Conservation (phyloP, 805 yeast genomes). For the Suhomyces vadensis region DNA sequence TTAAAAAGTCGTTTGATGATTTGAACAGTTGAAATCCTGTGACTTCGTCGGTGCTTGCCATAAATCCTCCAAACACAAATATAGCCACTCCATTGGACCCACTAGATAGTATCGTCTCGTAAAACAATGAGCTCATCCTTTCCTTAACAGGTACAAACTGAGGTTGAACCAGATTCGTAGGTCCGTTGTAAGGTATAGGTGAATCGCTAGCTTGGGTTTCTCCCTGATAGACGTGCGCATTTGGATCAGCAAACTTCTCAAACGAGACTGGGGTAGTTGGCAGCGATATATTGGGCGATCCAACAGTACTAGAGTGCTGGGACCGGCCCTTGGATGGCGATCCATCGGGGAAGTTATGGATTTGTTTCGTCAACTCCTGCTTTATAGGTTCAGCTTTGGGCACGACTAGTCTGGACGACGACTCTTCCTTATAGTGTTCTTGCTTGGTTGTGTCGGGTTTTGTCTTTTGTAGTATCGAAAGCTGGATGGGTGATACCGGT, state of each 20-base stretch:
- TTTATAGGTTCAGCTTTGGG: too few relatives aligned
- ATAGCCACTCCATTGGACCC: slow-evolving; percentile 23
- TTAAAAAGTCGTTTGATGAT: slow-evolving; percentile 36
- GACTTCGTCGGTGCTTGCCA: slow-evolving; percentile 10
- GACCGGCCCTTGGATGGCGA: background rate
- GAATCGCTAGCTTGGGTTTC: too few relatives aligned
- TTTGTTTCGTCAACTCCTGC: background rate
- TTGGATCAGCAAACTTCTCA: background rate
- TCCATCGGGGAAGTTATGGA: background rate
- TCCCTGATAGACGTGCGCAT: too few relatives aligned
- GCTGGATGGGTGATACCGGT: slow-evolving; percentile 23
- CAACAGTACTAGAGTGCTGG: background rate
- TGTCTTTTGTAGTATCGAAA: slow-evolving; percentile 4
- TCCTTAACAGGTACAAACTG: background rate
- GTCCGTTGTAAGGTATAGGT: too few relatives aligned
- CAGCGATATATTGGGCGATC: background rate
- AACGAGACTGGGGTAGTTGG: slow-evolving; percentile 3
- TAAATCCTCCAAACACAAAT: slow-evolving; percentile 44
- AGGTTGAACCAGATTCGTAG: too few relatives aligned
- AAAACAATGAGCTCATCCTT: slow-evolving; percentile 6
- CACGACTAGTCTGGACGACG: background rate
- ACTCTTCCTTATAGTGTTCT: background rate
- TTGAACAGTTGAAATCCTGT: slow-evolving; percentile 23
- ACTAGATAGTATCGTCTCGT: slow-evolving; percentile 10
- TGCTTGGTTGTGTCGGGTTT: background rate